Evolutionary conservation across 2,329 filamentous ascomycete species (phyloP).

Genomic region (Pseudohalonectria lignicola): DNA sequence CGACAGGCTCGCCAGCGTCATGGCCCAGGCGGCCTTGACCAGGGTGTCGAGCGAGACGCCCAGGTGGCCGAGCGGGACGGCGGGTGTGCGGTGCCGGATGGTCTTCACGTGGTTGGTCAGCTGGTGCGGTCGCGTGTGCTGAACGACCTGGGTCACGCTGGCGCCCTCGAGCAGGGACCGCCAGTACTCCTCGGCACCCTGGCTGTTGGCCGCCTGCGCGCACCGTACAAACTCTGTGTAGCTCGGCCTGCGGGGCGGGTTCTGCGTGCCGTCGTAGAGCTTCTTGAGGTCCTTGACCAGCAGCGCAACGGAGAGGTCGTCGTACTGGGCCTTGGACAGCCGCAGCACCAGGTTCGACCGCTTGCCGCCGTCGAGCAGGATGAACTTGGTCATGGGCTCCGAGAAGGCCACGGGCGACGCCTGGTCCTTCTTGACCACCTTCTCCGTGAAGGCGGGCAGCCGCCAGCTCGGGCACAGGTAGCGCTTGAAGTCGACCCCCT

Average conservation of each 20-base stretch:
- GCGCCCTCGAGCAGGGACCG: constrained; percentile 29
- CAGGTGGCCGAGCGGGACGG: constrained; percentile 28
- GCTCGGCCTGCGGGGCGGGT: constrained; percentile 22
- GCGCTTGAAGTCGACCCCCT: constrained; percentile 28
- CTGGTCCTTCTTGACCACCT: constrained; percentile 32
- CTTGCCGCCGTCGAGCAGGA: constrained; percentile 35
- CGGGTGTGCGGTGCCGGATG: constrained; percentile 25
- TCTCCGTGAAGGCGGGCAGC: constrained; percentile 25
- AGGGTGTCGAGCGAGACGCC: constrained; percentile 39
- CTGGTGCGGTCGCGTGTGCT: constrained; percentile 27
- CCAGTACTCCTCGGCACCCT: constrained; percentile 34
- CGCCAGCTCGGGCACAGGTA: constrained; percentile 27
- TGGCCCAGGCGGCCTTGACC: constrained; percentile 47
- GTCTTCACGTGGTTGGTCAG: constrained; percentile 26
- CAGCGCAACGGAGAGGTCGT: constrained; percentile 30
- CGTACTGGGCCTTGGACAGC: constrained; percentile 37
- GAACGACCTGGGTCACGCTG: constrained; percentile 32
- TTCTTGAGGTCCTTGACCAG: constrained; percentile 36
- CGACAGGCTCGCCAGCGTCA: constrained; percentile 39
- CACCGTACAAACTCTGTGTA: constrained; percentile 37
- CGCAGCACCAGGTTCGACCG: constrained; percentile 35
- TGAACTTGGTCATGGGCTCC: constrained; percentile 36
- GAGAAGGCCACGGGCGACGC: constrained; percentile 24
- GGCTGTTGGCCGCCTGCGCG: constrained; percentile 21
- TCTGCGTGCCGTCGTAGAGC: constrained; percentile 28